Base-by-base conservation (phyloP, 2,329 filamentous ascomycete species). In the Ceratocystis albifundus region DNA sequence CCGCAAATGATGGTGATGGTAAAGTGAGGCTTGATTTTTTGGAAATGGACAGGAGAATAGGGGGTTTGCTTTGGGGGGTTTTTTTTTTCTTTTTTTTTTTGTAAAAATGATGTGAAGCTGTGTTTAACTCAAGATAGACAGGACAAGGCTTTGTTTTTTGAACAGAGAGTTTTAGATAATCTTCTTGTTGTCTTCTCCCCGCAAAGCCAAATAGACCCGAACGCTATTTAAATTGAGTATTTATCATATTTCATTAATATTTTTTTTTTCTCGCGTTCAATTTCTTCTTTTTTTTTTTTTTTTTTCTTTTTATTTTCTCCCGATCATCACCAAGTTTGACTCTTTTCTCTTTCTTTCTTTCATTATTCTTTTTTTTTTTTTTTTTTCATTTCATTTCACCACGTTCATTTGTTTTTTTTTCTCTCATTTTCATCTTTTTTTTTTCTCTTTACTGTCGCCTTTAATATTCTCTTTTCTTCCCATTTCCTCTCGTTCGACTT, bases 321-420 rank as follows among this genome's bases (percentile, higher is more conserved):
- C 20, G n/a, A 48, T 46, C 41, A 30, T 64, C 44, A 25, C 45
- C 62, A 64, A 53, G 10, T 62, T 8, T 36, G 8, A 25, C 50
- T 64, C 44, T 50, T 53, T 64, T 28, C 5, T 28, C 4, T 53
- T 64, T 17, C 45, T 62, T 46, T 63, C 15, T 48, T 48, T 46
- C 15, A 30, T 7, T 25, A 15, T 50, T n/a, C 20, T 50, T 64
- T 30, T 50, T 64, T 62, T 65, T n/a, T n/a, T n/a, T n/a, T n/a
- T 30, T 20, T 4, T 59, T 62, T 59, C 64, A 44, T 62, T 64
- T 28, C 46, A 48, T 66, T 61, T 28, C 50, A 32, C 65, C 44
- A 64, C 44, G 41, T 59, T 55, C 41, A 63, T 62, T 55, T 64
- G 61, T 62, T 65, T 55, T 64, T 55, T 62, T 65, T 30, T 20